These are phyloP conservation scores for Xylaria nigripes DNA, from an alignment of 495 filamentous ascomycete genomes.

Conservation along the genomic window DNA sequence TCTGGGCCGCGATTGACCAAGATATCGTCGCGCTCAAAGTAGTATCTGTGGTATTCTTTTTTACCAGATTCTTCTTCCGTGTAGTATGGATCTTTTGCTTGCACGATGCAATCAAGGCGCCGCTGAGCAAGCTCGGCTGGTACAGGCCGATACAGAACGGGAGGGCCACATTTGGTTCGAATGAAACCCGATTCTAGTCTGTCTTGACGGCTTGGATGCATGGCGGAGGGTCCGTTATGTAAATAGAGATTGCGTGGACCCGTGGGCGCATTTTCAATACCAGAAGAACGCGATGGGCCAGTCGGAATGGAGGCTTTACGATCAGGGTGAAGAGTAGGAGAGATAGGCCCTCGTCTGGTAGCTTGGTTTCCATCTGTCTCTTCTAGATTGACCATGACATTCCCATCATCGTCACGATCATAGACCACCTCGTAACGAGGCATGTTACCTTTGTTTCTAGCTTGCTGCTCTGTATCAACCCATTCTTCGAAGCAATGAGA, in stretches of 20 bases:
- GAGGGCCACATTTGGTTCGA: conserved; percentile 28
- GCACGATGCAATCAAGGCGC: conserved; percentile 58
- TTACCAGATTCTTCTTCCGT: conserved; percentile 46
- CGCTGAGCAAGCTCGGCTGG: conserved; percentile 45
- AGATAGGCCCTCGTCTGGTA: conserved; percentile 9
- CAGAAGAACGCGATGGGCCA: conserved; percentile 32
- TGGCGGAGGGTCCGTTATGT: conserved; percentile 8
- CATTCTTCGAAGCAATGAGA: conserved; percentile 64
- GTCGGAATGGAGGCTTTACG: conserved; percentile 23
- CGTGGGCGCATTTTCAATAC: conserved; percentile 35
- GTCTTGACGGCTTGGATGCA: conserved; percentile 10
- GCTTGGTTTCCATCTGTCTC: conserved; percentile 23
- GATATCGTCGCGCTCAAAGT: conserved; percentile 62
- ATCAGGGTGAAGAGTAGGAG: conserved; percentile 15
- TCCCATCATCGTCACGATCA: conserved; percentile 46
- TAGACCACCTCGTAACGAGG: conserved; percentile 39
- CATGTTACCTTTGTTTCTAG: conserved; percentile 38
- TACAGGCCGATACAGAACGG: conserved; percentile 41
- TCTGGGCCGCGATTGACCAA: conserved; percentile 74
- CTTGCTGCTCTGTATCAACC: conserved; percentile 59
- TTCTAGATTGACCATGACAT: conserved; percentile 45
- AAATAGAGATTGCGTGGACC: conserved; percentile 28
- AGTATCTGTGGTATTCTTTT: conserved; percentile 63
- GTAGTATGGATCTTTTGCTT: conserved; percentile 41
- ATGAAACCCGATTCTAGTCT: conserved; percentile 9